A percentile compares a stretch with the other conserved stretches of the same genome.
Evolutionary conservation across 2,329 filamentous ascomycete species (phyloP).

Genomic region (Diplodia intermedia): DNA sequence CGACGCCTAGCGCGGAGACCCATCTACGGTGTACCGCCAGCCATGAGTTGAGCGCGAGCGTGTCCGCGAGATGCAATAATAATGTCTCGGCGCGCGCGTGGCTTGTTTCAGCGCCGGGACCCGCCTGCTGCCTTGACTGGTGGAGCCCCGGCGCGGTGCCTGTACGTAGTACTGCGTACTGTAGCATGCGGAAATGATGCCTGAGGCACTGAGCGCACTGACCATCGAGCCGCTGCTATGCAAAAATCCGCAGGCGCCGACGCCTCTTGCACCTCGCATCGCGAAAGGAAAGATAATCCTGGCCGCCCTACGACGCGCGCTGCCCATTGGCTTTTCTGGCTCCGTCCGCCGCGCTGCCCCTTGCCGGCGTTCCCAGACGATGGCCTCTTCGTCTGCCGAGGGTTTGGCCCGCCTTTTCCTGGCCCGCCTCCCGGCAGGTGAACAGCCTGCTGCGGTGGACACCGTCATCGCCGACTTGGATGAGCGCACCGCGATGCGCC

Average conservation of each 20-base stretch:
- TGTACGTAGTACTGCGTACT: no score
- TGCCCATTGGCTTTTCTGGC: background rate
- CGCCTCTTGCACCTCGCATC: background rate
- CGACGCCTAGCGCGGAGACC: background rate
- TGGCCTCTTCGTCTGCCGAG: constrained; percentile 31
- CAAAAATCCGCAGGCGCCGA: constrained; percentile 7
- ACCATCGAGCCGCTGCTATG: background rate
- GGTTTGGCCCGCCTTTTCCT: constrained; percentile 32
- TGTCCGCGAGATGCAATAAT: background rate
- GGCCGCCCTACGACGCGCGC: background rate
- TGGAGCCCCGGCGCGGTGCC: no score
- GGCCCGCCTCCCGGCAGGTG: constrained; percentile 27
- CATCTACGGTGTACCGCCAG: background rate
- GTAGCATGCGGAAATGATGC: background rate
- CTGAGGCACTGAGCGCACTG: background rate
- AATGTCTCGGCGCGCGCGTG: no score
- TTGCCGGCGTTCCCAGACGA: background rate
- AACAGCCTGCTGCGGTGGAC: constrained; percentile 24
- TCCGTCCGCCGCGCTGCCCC: background rate
- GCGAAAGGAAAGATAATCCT: constrained; percentile 10
- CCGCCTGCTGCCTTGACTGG: no score
- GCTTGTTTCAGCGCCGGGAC: no score
- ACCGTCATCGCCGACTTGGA: constrained; percentile 24
- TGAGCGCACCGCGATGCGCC: background rate
- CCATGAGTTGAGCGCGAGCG: background rate